phyloP scores from a whole-genome alignment of 345 rosid species.

The Brassica rapa region DNA sequence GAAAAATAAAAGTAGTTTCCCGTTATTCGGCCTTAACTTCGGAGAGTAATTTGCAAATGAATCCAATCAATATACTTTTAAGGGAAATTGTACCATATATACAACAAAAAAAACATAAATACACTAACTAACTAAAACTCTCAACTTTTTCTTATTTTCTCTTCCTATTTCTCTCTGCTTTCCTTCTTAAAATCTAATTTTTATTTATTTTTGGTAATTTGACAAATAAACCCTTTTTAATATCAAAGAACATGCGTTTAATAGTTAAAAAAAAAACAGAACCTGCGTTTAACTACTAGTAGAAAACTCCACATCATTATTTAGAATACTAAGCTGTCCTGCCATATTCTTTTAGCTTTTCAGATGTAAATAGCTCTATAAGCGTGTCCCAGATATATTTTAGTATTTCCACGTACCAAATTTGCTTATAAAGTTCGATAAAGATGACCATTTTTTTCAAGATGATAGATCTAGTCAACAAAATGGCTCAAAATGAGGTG shows the following conservation, averaged over 20 bases:
- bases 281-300: background rate
- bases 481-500: constrained; percentile 7
- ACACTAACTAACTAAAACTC: too few relatives aligned
- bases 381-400: background rate
- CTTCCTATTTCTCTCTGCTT: too few relatives aligned
- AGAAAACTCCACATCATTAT: background rate
- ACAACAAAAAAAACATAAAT: too few relatives aligned
- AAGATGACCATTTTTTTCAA: background rate
- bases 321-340: background rate
- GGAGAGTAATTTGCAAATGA: background rate
- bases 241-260: background rate
- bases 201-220: too few relatives aligned
- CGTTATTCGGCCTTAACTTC: background rate
- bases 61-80: background rate
- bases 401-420: background rate
- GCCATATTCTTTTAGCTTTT: background rate
- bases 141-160: too few relatives aligned
- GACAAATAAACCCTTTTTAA: too few relatives aligned
- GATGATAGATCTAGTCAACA: background rate
- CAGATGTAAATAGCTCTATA: background rate
- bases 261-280: background rate
- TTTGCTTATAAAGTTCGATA: background rate
- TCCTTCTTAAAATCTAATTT: too few relatives aligned
- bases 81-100: too few relatives aligned
- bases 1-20: background rate